Base-by-base conservation (phyloP, 257 asterid genomes). In the Nicotiana obtusifolia region DNA sequence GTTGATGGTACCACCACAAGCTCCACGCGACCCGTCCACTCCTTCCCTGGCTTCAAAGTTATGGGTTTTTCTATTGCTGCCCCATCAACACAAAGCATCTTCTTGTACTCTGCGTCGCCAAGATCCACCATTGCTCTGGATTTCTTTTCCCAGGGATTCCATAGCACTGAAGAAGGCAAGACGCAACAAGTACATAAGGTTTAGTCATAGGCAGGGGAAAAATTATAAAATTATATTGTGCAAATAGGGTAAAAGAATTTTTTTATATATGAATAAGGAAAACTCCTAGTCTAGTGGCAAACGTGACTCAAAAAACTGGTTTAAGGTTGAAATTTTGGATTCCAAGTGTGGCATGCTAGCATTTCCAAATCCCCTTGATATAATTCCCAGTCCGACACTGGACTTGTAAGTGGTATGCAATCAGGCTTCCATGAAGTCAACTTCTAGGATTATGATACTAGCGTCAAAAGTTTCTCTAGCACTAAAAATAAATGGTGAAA, bases 51-150 rank as follows among this genome's bases (percentile, higher is more conserved):
- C 33, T 61, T 79, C 82, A 79, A 79, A 62, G 20, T 37, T 59
- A 79, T 61, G 26, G 82, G 82, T 7, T 15, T 79, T 44, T 79
- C 82, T 20, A 79, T 61, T 22, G 60, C 76, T 37, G 82, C 82
- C 17, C 73, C 82, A 31, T 61, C 82, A 31, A 79, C 82, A 61
- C 82, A 79, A 57, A 79, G 73, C 82, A 79, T 79, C 35, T 79
- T 4, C 59, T 35, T 57, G 73, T 79, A 79, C 59, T 79, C 82
- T 30, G 62, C 24, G 14, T 61, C 69, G 16, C 76, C 82, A 61
- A 79, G 75, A 37, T 79, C 73, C 26, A 8, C 14, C 16, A 79
- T 60, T 79, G 69, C 35, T 61, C 41, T 79, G 24, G 37, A 59
- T 56, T 61, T 79, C 60, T 61, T 79, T 9, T 37, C 33, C 82